phyloP scores from a whole-genome alignment of 495 filamentous ascomycete species.

The Thozetella sp. region DNA sequence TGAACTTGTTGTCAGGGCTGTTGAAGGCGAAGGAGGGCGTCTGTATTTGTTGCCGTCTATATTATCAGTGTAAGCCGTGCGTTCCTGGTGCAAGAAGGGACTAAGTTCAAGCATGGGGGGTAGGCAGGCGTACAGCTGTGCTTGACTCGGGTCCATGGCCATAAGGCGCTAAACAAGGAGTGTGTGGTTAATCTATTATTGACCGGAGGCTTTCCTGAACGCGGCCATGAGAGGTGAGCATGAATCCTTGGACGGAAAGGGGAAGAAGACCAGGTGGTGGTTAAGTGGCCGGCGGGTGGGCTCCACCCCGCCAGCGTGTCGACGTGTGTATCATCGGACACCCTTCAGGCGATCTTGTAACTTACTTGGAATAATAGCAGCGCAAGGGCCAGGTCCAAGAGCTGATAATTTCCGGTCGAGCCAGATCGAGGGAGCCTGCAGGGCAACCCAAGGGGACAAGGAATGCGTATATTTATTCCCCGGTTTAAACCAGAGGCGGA shows the following conservation, averaged over 20 bases:
- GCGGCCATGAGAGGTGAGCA: conserved; percentile 29
- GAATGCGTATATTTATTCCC: conserved; percentile 21
- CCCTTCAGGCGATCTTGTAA: conserved; percentile 24
- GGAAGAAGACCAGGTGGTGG: conserved; percentile 13
- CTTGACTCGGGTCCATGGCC: conserved; percentile 41
- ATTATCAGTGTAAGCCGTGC: conserved; percentile 23
- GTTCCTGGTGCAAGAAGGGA: conserved; percentile 21
- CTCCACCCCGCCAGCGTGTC: conserved; percentile 22
- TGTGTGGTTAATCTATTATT: conserved; percentile 35
- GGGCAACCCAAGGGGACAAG: conserved; percentile 7
- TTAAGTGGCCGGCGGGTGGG: conserved; percentile 17
- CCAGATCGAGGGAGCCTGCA: conserved; percentile 4
- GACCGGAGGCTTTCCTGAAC: conserved; percentile 25
- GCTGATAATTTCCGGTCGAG: conserved; percentile 12
- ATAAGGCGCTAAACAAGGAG: conserved; percentile 21
- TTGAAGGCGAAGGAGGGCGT: conserved; percentile 40
- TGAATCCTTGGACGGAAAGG: conserved; percentile 21
- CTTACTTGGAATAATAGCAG: conserved; percentile 39
- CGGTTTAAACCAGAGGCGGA: conserved; percentile 12
- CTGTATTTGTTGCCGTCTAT: conserved; percentile 44
- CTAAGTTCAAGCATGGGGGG: conserved; percentile 4
- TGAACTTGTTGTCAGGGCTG: conserved; percentile 35
- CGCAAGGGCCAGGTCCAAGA: conserved; percentile 24
- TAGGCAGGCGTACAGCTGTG: conserved; percentile 38
- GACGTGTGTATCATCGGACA: conserved; percentile 26